Conservation (phyloP, 192 early-diverging fungal species). For the Coemansia sp. region DNA sequence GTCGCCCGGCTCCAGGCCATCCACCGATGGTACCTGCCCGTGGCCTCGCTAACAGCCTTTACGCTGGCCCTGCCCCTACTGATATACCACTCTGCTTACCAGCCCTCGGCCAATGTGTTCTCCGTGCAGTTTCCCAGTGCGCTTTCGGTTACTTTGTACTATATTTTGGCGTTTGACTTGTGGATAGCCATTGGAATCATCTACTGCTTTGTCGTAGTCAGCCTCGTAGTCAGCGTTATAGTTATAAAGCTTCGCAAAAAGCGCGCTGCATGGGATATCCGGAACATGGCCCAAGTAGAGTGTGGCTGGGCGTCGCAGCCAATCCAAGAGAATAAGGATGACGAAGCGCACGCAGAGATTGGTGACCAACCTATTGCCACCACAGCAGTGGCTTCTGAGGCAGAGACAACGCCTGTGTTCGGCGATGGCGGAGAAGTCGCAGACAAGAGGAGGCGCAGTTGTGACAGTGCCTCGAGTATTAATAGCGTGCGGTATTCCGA, state of each 20-base stretch:
- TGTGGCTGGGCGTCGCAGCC: constrained; percentile 2
- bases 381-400: not conserved
- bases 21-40: constrained; percentile 46
- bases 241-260: constrained; percentile 37
- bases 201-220: constrained; percentile 48
- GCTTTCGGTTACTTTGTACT: constrained; percentile 45
- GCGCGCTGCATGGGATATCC: constrained; percentile 28
- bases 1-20: constrained; percentile 25
- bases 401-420: not conserved
- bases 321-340: not conserved
- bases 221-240: constrained; percentile 33
- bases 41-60: constrained; percentile 32
- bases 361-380: not conserved
- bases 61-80: constrained; percentile 39
- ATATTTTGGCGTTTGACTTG: constrained; percentile 50
- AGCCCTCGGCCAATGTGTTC: constrained; percentile 36
- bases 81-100: constrained; percentile 48
- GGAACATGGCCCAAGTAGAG: constrained; percentile 14
- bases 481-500: constrained; percentile 3
- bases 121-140: constrained; percentile 52
- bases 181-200: constrained; percentile 50
- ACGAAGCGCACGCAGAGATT: not conserved
- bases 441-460: not conserved
- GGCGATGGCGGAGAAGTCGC: not conserved
- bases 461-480: not conserved